Base-by-base conservation (phyloP, 768 basidiomycete species). In the Boletellus sp. region DNA sequence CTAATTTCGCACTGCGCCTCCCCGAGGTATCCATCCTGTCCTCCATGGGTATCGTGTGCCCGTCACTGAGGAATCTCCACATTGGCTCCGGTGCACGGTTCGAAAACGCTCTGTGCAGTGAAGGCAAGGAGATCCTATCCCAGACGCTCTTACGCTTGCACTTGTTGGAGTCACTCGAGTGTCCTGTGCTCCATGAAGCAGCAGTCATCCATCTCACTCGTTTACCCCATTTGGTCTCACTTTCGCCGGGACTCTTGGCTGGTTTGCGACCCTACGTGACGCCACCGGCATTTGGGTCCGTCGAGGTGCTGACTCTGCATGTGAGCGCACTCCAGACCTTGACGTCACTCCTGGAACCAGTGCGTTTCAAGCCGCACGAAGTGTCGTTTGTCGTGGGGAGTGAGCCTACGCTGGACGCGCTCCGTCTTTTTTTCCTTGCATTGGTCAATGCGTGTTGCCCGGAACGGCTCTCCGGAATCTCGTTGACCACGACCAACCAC, bases 171-270 rank as follows among this genome's bases (percentile, higher is more conserved):
- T 50, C 55, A 3, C 53, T 64, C 12, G 5, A 39, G 9, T 65
- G 62, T 33, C 50, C 53, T 12, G 53, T 52, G 7, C 50, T 66
- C 19, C 47, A 64, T 31, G 64, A 55, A 32, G 40, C 42, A 1
- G 61, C 56, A 26, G 54, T 66, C 44, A 9, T 47, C 23, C 66
- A 57, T 46, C 54, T 66, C 24, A 56, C 66, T 13, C 62, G 20
- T 11, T 54, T 66, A 13, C 56, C 55, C 3, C 19, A 19, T 20
- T 55, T 64, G 42, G 3, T 2, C 41, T 15, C 55, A 2, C 61
- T 63, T 35, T 47, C 53, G 2, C 19, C 64, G 12, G 49, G 47
- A 22, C 54, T 65, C 17, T 53, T 42, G 22, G 9, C 40, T 11
- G 50, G 55, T 49, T 48, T 65, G 17, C 43, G 23, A 6, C 48